These are phyloP conservation scores for Chaetomiaceae sp. DNA, from an alignment of 2,329 filamentous ascomycete species.

Conservation along the genomic window DNA sequence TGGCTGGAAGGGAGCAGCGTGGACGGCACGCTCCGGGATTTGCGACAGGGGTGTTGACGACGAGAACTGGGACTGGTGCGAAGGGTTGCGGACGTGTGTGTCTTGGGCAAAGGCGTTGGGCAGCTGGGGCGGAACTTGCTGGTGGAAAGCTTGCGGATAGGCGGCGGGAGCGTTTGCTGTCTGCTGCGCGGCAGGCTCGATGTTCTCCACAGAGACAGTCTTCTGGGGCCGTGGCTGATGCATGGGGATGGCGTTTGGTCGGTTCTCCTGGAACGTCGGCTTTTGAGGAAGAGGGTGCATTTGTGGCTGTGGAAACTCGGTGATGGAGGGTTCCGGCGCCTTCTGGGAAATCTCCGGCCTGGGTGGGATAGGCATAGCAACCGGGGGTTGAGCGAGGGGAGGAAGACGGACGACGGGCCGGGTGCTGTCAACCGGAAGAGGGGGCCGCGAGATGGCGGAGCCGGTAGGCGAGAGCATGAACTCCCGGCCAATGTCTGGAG, in stretches of 20 bases:
- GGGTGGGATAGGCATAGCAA: constrained; percentile 27
- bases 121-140: constrained; percentile 81
- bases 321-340: constrained; percentile 40
- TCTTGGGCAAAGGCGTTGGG: constrained; percentile 53
- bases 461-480: constrained; percentile 75
- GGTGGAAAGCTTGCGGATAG: constrained; percentile 83
- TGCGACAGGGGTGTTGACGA: constrained; percentile 81
- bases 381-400: constrained; percentile 45
- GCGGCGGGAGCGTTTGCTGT: constrained; percentile 43
- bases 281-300: constrained; percentile 56
- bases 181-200: constrained; percentile 70
- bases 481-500: constrained; percentile 63
- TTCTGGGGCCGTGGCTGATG: constrained; percentile 95
- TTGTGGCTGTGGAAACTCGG: constrained; percentile 53
- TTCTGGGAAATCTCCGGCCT: constrained; percentile 21
- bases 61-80: constrained; percentile 66
- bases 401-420: constrained; percentile 81
- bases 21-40: constrained; percentile 87
- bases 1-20: constrained; percentile 85
- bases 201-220: constrained; percentile 85
- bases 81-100: constrained; percentile 61
- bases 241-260: constrained; percentile 61
- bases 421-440: constrained; percentile 54
- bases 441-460: constrained; percentile 67
- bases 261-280: constrained; percentile 54